Evolutionary conservation across 345 rosid genomes (phyloP), one percentile per base, ranked within the genome.

Genomic region (Lumnitzera littorea): DNA sequence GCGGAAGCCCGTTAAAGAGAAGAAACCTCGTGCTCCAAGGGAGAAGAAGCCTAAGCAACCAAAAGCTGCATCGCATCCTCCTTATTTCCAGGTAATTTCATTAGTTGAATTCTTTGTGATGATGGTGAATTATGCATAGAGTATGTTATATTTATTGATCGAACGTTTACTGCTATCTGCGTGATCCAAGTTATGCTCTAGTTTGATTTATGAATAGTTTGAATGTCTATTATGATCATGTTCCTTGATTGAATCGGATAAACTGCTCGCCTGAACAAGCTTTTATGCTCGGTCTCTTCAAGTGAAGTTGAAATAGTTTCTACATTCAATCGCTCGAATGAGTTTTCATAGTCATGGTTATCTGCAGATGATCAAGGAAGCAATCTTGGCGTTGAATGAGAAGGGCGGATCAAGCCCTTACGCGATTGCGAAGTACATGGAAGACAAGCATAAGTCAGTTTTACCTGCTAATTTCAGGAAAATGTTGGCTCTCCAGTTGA

Each of bases 341-440:
- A 5, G 12, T 50, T 2, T 0, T 0, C 6, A 8, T 16, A 41
- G 41, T 31, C 23, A 0, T 36, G 2, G 20, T 52, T 0, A n/a
- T 15, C 15, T 49, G 67, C 76, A 91, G 98, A 91, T 91, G 95
- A 82, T 88, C 43, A 76, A 76, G 70, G 96, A 91, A 52, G 94
- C 96, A 6, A 65, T 91, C 13, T 27, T 70, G 79, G 81, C 70
- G 13, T 57, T 86, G 69, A 74, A 78, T 53, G 95, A 91, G 49
- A 86, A 81, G 66, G 74, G 81, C 17, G 98, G 98, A 23, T 88
- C 95, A 0, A 91, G 98, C 60, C 91, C 91, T 1, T 83, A 84
- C 67, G 96, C 90, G 11, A 84, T 91, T 68, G 88, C 86, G 12
- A 88, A 88, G 73, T 72, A 72, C 77, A 84, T 91, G 83, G 91